phyloP scores from a whole-genome alignment of 805 yeast species.

The Limtongia smithiae region DNA sequence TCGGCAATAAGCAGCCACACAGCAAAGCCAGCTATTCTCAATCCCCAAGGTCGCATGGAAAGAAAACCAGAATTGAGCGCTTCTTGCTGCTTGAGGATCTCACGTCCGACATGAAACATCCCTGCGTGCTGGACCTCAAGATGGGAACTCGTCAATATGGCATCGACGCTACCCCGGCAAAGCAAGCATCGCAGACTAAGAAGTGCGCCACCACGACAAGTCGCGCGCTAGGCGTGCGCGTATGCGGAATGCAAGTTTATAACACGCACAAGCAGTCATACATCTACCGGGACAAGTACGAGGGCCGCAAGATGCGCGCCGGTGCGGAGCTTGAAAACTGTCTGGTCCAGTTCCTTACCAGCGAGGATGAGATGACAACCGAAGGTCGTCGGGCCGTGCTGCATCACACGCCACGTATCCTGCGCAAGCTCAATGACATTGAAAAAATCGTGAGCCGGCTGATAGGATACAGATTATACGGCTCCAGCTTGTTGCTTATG shows the following conservation, averaged over 20 bases:
- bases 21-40: too few species aligned
- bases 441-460: slow-evolving; percentile 52
- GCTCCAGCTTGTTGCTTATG: slow-evolving; percentile 82
- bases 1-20: too few species aligned
- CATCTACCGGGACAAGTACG: slow-evolving; percentile 81
- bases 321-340: slow-evolving; percentile 78
- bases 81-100: slow-evolving; percentile 87
- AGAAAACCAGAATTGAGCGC: slow-evolving; percentile 55
- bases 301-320: slow-evolving; percentile 70
- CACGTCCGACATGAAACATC: slow-evolving; percentile 73
- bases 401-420: slow-evolving; percentile 62
- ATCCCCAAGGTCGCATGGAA: neutral
- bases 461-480: slow-evolving; percentile 81
- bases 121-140: slow-evolving; percentile 90
- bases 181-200: slow-evolving; percentile 71
- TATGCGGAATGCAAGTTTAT: slow-evolving; percentile 94
- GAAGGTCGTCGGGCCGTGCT: slow-evolving; percentile 60
- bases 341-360: slow-evolving; percentile 71
- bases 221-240: slow-evolving; percentile 76
- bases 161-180: slow-evolving; percentile 73
- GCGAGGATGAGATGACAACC: slow-evolving; percentile 59
- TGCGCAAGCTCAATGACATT: slow-evolving; percentile 59
- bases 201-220: slow-evolving; percentile 84
- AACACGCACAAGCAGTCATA: slow-evolving; percentile 46
- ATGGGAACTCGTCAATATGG: slow-evolving; percentile 99